Evolutionary conservation across 2,329 filamentous ascomycete species (phyloP), one percentile per base, ranked within the genome.

Genomic region (Lojkania enalia): DNA sequence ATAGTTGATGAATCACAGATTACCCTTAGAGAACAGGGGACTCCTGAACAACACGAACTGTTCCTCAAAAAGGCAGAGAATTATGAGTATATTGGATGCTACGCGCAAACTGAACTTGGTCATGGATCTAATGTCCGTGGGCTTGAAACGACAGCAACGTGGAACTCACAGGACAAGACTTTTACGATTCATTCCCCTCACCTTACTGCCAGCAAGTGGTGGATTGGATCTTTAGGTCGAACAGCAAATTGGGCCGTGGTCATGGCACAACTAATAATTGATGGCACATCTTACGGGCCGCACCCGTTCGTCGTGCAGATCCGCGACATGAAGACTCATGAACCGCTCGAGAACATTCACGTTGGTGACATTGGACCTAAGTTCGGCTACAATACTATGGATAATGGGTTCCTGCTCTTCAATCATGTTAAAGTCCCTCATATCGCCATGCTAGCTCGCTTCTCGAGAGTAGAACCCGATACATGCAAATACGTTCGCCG

Each of bases 321-420:
- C 38, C 5, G 38, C 16, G 38, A 41, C 20, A 7, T 41, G 25
- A 41, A 41, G 27, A 41, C 38, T 7, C 23, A 41, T 16, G 18
- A 33, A 16, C 12, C 38, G 7, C 21, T 41, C 6, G 38, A 41
- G 13, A 21, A 21, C n/a, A 19, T 41, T 11, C 81, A 87, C 57
- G 82, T 88, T 19, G 86, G 87, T 27, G 86, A 89, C 54, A 88
- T 90, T 66, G 87, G 86, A 2, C 85, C 86, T 42, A 88, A 88
- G 66, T 85, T 86, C 51, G 85, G 84, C 12, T 87, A 86, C 71
- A 85, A 86, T 68, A 86, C 83, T 32, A 87, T 87, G 85, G 86
- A 88, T 66, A 89, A 88, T 56, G 86, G 86, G 1, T 89, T 85
- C 73, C 71, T 88, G n/a, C 76, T 88, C n/a, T 82, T 89, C 67